These are phyloP conservation scores for Aspergillus biplanus DNA, from an alignment of 495 filamentous ascomycete genomes.

Conservation along the genomic window DNA sequence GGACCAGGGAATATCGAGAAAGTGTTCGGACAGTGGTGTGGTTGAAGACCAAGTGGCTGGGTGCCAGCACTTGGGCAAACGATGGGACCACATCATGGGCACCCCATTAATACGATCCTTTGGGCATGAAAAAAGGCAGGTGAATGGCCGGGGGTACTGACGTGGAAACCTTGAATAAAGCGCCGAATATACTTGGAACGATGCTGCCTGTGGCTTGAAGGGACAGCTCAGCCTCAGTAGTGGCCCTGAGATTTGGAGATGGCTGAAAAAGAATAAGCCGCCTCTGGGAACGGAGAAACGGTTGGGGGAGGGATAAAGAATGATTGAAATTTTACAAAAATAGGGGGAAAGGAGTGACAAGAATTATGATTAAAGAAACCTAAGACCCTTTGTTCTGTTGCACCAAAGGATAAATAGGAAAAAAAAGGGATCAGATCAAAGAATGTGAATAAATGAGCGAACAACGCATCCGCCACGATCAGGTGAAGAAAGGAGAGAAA, in stretches of 20 bases:
- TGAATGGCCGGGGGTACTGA: slow-evolving; percentile 1
- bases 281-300: not conserved
- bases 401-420: slow-evolving; percentile 4
- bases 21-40: not conserved
- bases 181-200: not conserved
- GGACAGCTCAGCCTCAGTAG: not conserved
- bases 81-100: not conserved
- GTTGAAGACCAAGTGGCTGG: not conserved
- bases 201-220: not conserved
- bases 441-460: not conserved
- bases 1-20: not conserved
- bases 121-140: not conserved
- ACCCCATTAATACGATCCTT: not conserved
- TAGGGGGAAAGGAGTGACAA: slow-evolving; percentile 3
- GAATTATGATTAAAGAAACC: slow-evolving; percentile 7
- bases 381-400: slow-evolving; percentile 1
- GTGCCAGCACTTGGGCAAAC: not conserved
- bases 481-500: not conserved
- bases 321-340: not conserved
- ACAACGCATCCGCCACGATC: not conserved
- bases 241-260: not conserved
- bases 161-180: slow-evolving; percentile 3
- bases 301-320: not conserved
- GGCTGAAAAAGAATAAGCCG: not conserved
- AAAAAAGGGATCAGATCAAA: slow-evolving; percentile 6